These are phyloP conservation scores for Boletus edulis DNA, from an alignment of 768 basidiomycete genomes.

Conservation along the genomic window DNA sequence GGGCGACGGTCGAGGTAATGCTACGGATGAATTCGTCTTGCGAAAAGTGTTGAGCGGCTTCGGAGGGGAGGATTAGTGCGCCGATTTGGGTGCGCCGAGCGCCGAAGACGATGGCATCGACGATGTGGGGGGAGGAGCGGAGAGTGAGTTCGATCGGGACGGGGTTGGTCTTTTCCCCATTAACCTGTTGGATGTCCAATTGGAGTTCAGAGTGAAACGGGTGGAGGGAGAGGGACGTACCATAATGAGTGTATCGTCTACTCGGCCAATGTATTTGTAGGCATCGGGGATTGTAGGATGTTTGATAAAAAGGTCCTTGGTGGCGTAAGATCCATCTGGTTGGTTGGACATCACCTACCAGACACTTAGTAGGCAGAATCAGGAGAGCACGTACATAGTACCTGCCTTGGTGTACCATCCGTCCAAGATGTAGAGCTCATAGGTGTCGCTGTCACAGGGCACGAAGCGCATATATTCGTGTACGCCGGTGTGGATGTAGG, in stretches of 20 bases:
- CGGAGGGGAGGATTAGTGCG: constrained; percentile 48
- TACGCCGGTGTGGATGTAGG: constrained; percentile 14
- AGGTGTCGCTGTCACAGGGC: constrained; percentile 38
- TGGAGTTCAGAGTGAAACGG: no score
- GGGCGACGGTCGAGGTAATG: constrained; percentile 42
- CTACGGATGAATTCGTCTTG: constrained; percentile 32
- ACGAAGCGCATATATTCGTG: constrained; percentile 42
- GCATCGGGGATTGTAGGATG: constrained; percentile 41
- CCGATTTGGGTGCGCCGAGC: constrained; percentile 47
- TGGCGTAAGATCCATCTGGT: constrained; percentile 53
- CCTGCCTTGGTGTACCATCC: constrained; percentile 50
- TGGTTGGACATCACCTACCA: constrained; percentile 37
- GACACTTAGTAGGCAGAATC: background rate
- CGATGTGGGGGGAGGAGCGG: constrained; percentile 44
- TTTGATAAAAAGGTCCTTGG: constrained; percentile 51
- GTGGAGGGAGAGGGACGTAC: constrained; percentile 1
- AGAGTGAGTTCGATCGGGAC: constrained; percentile 53
- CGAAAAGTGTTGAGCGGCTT: constrained; percentile 29
- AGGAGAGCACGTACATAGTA: constrained; percentile 5
- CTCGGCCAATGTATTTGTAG: constrained; percentile 51
- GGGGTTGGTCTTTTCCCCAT: constrained; percentile 57
- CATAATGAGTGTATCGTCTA: constrained; percentile 53
- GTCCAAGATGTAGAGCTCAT: constrained; percentile 48
- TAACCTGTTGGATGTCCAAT: constrained; percentile 24
- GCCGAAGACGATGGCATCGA: constrained; percentile 56